Conservation (phyloP, 2,329 filamentous ascomycete genomes). For the Lachnellula subtilissima region DNA sequence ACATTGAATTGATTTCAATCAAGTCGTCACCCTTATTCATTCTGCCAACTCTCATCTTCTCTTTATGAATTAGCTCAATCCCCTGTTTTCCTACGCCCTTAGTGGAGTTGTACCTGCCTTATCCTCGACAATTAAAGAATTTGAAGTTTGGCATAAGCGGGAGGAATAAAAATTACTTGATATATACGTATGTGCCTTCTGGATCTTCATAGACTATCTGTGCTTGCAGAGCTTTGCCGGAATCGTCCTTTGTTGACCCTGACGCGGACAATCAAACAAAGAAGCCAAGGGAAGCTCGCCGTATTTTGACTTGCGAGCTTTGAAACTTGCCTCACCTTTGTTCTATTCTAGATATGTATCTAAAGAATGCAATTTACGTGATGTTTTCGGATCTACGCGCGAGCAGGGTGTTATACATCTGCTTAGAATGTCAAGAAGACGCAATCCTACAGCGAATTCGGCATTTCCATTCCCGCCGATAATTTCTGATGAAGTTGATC, state of each 20-base stretch:
- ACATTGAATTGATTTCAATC: too few species aligned
- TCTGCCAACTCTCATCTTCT: too few species aligned
- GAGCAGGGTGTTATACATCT: background rate
- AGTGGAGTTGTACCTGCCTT: too few species aligned
- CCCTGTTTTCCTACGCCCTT: too few species aligned
- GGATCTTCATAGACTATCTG: background rate
- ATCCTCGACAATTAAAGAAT: too few species aligned
- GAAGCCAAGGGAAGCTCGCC: background rate
- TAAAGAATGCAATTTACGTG: background rate
- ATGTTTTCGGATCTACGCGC: background rate
- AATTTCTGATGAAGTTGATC: background rate
- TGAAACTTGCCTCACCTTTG: background rate
- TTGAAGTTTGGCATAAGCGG: background rate
- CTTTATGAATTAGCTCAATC: too few species aligned
- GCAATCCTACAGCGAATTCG: background rate
- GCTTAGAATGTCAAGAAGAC: background rate
- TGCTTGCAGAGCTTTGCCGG: background rate
- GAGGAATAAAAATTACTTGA: background rate
- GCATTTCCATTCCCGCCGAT: background rate
- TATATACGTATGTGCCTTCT: background rate
- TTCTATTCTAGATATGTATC: background rate
- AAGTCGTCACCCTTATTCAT: too few species aligned
- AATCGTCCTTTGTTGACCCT: background rate
- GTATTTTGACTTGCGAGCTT: background rate
- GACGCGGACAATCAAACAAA: background rate